Evolutionary conservation across 805 yeast genomes (phyloP).

Genomic region (Zygosaccharomyces bailii): DNA sequence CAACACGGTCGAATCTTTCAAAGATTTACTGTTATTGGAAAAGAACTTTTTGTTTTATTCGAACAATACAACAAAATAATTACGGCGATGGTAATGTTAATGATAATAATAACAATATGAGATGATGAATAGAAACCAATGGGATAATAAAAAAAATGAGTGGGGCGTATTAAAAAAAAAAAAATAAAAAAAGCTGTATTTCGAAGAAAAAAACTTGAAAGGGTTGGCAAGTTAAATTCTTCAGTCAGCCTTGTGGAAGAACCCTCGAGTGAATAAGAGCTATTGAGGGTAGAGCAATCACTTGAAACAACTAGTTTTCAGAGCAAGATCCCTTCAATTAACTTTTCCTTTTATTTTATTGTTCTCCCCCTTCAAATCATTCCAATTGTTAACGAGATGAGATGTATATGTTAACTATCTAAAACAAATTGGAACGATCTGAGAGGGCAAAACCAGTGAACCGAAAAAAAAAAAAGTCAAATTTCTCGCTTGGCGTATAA

Average conservation of each 20-base stretch:
- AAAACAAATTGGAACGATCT: not conserved
- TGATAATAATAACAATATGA: not conserved
- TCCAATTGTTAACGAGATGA: slow-evolving; percentile 6
- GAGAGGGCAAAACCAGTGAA: slow-evolving; percentile 1
- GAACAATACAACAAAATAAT: not conserved
- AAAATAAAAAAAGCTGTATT: not conserved
- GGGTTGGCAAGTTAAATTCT: not conserved
- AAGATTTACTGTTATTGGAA: not conserved
- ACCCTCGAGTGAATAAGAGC: not conserved
- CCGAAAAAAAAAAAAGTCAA: slow-evolving; percentile 8
- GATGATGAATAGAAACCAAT: not conserved
- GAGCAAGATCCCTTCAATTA: not conserved
- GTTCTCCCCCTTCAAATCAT: not conserved
- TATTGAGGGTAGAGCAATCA: not conserved
- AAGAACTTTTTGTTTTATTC: not conserved
- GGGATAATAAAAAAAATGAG: not conserved
- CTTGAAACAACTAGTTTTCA: not conserved
- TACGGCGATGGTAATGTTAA: not conserved
- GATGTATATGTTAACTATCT: slow-evolving; percentile 4
- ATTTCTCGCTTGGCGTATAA: not conserved
- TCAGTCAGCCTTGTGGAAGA: not conserved
- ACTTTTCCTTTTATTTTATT: not conserved
- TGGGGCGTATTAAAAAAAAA: too few relatives aligned
- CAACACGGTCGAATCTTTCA: not conserved
- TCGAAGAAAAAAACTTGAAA: not conserved